Percentiles rank a stretch among this genome's conserved stretches.
phyloP scores from a whole-genome alignment of 2,329 filamentous ascomycete genomes.

The Fusarium marasasianum region DNA sequence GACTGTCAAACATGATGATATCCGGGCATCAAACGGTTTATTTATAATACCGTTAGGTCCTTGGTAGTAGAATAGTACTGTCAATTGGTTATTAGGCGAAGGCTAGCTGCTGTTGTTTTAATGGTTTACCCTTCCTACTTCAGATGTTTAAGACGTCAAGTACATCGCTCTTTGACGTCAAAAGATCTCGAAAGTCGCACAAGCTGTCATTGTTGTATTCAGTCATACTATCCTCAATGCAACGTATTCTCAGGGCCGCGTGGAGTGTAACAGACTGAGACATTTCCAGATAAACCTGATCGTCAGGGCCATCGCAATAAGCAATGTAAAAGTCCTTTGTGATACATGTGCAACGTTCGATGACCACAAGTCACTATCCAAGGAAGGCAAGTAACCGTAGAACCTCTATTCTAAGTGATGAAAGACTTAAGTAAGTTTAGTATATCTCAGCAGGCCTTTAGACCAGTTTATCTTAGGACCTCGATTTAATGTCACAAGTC shows the following conservation, averaged over 20 bases:
- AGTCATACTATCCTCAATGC: background rate
- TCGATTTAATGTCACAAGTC: too few species aligned
- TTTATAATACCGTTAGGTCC: background rate
- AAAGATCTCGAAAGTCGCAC: background rate
- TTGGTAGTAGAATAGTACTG: rapidly evolving
- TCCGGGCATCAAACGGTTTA: background rate
- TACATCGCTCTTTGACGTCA: background rate
- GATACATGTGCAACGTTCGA: background rate
- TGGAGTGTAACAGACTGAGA: constrained; percentile 15
- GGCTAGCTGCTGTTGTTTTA: rapidly evolving
- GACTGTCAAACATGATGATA: background rate
- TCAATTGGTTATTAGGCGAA: background rate
- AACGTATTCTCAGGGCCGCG: constrained; percentile 20
- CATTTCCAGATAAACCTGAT: constrained; percentile 8
- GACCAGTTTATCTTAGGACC: background rate
- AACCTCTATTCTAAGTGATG: background rate
- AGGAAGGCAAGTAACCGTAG: too few species aligned
- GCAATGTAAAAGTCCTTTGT: background rate
- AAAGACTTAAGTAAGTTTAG: background rate
- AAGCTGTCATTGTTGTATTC: background rate
- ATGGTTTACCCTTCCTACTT: background rate
- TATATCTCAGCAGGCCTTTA: background rate
- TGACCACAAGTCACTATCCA: background rate
- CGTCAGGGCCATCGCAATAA: background rate
- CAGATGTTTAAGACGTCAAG: rapidly evolving